Conservation (phyloP, 176 grass and related monocot genomes). For the Phoenix roebelenii region DNA sequence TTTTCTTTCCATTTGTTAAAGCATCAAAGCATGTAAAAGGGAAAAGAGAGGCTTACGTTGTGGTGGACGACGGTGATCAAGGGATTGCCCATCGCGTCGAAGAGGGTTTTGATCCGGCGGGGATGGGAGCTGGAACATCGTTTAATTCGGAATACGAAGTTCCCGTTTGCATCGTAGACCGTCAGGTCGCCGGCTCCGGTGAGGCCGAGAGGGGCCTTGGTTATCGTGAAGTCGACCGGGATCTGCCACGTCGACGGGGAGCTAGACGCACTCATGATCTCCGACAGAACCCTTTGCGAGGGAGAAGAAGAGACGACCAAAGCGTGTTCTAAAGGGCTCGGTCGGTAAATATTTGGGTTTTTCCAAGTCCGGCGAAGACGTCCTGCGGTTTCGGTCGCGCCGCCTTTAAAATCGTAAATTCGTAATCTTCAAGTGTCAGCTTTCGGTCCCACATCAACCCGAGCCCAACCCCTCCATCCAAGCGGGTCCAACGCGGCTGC, state of each 20-base stretch:
- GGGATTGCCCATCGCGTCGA: constrained; percentile 29
- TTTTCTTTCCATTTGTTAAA: neutral
- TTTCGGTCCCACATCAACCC: too few relatives aligned
- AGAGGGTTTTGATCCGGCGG: constrained; percentile 23
- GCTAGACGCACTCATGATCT: neutral
- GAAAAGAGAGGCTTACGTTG: constrained; percentile 18
- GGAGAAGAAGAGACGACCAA: too few relatives aligned
- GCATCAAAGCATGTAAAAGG: neutral
- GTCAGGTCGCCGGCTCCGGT: constrained; percentile 21
- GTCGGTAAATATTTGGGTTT: too few relatives aligned
- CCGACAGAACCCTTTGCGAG: too few relatives aligned
- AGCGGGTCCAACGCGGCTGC: too few relatives aligned
- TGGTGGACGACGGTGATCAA: constrained; percentile 31
- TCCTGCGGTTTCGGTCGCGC: too few relatives aligned
- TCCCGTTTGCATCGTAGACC: constrained; percentile 30
- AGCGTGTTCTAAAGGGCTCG: too few relatives aligned
- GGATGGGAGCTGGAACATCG: neutral
- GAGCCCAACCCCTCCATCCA: too few relatives aligned
- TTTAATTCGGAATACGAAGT: constrained; percentile 26
- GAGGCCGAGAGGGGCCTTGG: constrained; percentile 18
- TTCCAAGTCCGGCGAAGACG: too few relatives aligned
- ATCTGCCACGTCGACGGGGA: constrained; percentile 16
- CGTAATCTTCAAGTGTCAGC: too few relatives aligned
- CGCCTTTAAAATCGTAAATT: too few relatives aligned
- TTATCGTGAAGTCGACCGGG: constrained; percentile 43